Evolutionary conservation across 192 early-diverging fungal genomes (phyloP).

Genomic region (Rhizophlyctis rosea): DNA sequence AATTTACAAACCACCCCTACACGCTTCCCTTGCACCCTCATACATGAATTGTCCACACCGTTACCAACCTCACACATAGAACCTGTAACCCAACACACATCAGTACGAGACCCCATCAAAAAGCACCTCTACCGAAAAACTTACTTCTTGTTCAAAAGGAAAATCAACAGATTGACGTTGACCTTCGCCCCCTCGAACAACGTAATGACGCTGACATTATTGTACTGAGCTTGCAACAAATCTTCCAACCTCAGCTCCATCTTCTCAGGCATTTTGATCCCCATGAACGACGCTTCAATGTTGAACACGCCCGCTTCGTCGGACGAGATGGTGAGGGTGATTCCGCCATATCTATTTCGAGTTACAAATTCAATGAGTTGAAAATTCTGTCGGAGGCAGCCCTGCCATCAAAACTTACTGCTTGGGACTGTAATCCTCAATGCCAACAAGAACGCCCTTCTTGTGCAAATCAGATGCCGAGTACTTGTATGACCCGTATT

Average conservation of each 20-base stretch:
- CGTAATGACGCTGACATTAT: slow-evolving; percentile 86
- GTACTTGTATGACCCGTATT: slow-evolving; percentile 98
- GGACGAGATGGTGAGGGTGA: slow-evolving; percentile 88
- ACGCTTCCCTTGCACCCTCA: background rate
- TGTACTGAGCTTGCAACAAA: slow-evolving; percentile 89
- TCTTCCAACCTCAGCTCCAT: slow-evolving; percentile 91
- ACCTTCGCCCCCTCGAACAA: slow-evolving; percentile 92
- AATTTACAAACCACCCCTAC: background rate
- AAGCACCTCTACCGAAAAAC: background rate
- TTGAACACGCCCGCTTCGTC: slow-evolving; percentile 87
- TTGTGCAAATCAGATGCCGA: slow-evolving; percentile 88
- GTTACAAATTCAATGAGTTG: background rate
- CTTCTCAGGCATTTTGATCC: slow-evolving; percentile 50
- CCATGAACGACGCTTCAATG: slow-evolving; percentile 78
- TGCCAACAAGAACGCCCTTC: slow-evolving; percentile 84
- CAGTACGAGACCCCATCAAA: background rate
- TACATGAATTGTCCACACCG: background rate
- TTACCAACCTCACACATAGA: background rate
- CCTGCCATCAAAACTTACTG: slow-evolving; percentile 41
- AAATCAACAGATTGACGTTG: slow-evolving; percentile 94
- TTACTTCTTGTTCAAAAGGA: slow-evolving; percentile 96
- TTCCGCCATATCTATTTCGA: slow-evolving; percentile 65
- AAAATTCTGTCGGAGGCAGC: background rate
- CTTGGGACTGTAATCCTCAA: slow-evolving; percentile 78
- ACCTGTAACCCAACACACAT: background rate